Conservation (phyloP, 192 early-diverging fungal genomes). For the Coemansia sp. region DNA sequence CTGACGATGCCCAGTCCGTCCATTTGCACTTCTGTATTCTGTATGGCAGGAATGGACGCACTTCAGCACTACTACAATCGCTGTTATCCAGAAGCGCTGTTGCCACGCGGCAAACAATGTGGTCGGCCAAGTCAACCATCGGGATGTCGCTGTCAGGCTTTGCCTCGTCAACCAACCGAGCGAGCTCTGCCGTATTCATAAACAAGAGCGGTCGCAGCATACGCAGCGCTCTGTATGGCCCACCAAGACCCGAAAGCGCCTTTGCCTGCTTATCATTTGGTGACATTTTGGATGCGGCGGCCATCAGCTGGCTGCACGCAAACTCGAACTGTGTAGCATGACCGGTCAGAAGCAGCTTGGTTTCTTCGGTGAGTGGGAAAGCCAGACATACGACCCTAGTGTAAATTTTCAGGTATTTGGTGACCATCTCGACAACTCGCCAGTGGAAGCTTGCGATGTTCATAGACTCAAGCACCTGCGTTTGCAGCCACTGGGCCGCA, state of each 20-base stretch:
- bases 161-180: neutral
- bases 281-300: neutral
- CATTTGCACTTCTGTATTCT: slow-evolving; percentile 8
- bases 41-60: slow-evolving; percentile 12
- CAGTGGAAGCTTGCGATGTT: slow-evolving; percentile 1
- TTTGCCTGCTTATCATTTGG: neutral
- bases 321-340: slow-evolving; percentile 42
- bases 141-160: neutral
- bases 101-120: slow-evolving; percentile 23
- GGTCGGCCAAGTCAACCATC: slow-evolving; percentile 14
- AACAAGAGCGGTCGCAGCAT: slow-evolving; percentile 39
- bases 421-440: slow-evolving; percentile 12
- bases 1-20: slow-evolving; percentile 3
- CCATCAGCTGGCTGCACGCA: slow-evolving; percentile 32
- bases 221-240: slow-evolving; percentile 18
- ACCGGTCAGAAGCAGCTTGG: slow-evolving; percentile 25
- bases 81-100: slow-evolving; percentile 11
- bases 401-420: slow-evolving; percentile 15
- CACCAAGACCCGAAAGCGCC: slow-evolving; percentile 12
- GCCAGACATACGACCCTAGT: slow-evolving; percentile 10
- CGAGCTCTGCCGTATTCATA: slow-evolving; percentile 15
- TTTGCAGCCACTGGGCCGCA: slow-evolving; percentile 34
- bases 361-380: slow-evolving; percentile 31
- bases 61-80: neutral
- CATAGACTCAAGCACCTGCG: slow-evolving; percentile 22